Evolutionary conservation across 805 yeast genomes (phyloP), one percentile per base, ranked within the genome.

Genomic region (Saturnispora zaruensis): DNA sequence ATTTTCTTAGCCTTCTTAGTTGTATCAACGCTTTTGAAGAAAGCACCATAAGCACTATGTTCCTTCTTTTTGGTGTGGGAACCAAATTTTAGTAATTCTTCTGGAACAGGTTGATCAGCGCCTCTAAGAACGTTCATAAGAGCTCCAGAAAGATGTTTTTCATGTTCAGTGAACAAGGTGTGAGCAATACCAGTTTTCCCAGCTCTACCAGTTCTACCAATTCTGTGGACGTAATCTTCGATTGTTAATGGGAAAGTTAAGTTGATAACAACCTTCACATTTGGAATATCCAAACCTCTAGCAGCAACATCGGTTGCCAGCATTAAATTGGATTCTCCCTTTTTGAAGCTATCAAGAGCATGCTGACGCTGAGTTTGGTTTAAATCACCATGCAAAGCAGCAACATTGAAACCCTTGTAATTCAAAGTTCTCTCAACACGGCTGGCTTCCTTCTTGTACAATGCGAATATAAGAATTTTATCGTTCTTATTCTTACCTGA

Each of bases 241-340:
- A 97, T 97, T 9, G 95, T 76, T 54, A 97, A 75, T 13, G 99
- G 98, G 55, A 93, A 74, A 66, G 93, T 97, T 61, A 91, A 93
- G 66, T 93, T 98, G 16, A 91, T 86, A 44, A 93, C 98, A 65
- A 88, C 86, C 68, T 90, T 91, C 54, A 93, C 99, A 59, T 95
- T 88, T 47, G 99, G 99, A 60, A 93, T 93, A 68, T 93, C 99
- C 57, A 93, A 76, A 55, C 98, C 98, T 74, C 98, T 80, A 38
- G 97, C 97, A 47, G 97, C 97, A 51, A 90, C 99, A 71, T 93
- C 99, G 2, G 99, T 93, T 28, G 99, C 99, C 58, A 93, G 76
- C 67, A 93, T 70, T 42, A 93, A 70, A 58, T 77, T 82, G 48
- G 84, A 76, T 45, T 74, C 75, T 28, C 98, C 98, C 33, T 75